Base-by-base conservation (phyloP, 768 basidiomycete genomes). In the Pleurotus salmoneostramineus region DNA sequence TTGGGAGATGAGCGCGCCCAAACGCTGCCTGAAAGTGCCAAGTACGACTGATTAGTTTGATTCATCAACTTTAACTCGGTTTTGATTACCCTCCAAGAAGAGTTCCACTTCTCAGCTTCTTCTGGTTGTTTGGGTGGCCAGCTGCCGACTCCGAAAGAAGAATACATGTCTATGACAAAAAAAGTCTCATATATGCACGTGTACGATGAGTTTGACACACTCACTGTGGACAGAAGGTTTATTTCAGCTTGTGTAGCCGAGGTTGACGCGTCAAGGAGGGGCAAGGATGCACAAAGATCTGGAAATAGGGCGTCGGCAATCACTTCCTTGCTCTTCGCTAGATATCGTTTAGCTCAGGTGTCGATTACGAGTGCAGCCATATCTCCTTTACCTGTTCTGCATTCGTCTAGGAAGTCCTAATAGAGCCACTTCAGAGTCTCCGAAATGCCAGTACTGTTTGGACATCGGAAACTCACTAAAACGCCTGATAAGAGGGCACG, bases 401-500 rank as follows among this genome's bases (percentile, higher is more conserved):
- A 56, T 14, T 61, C 61, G 49, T 78, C 77, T 12, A 73, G 65
- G 45, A 69, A 67, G 60, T 69, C 71, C 68, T 71, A 27, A 27
- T 27, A 3, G 21, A 27, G 21, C 3, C 21, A 27, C 21, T 27
- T 27, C 21, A 27, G 21, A 27, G 21, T 27, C 21, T 27, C 3
- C 3, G 21, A 27, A 27, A 27, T 27, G 21, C 21, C 21, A 27
- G 3, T 27, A 27, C 21, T 27, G 21, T 27, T 27, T 27, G 21
- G 21, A 27, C 21, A 3, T 27, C 21, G 21, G 21, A 27, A 27
- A 27, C 21, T 27, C 62, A 83, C 82, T 59, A 83, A 64, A 35
- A 83, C 60, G 3, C 85, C 83, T 3, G 84, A 81, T 17, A 87
- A 63, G n/a, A 85, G 59, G 7, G 77, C 71, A 32, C 74, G 63